Conservation (phyloP, 23 red algal species). For the Cyanidiococcus yangmingshanensis region DNA sequence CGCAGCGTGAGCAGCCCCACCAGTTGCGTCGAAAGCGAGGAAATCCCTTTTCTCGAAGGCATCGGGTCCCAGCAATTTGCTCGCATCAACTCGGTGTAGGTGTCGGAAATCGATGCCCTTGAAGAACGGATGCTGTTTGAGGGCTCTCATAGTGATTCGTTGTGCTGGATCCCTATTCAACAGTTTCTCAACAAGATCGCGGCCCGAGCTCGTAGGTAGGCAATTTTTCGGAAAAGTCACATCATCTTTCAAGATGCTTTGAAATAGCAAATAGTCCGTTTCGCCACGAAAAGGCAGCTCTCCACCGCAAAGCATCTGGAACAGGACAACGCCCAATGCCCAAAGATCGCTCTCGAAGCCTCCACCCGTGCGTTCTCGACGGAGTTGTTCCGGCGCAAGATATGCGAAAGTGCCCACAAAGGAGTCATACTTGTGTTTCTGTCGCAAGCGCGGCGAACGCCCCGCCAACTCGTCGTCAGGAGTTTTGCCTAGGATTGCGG, state of each 20-base stretch:
- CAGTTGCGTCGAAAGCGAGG: not conserved
- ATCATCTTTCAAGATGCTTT: constrained; percentile 35
- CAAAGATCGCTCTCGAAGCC: constrained; percentile 49
- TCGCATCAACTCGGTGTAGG: constrained; percentile 7
- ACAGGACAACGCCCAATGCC: constrained; percentile 75
- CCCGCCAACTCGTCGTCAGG: constrained; percentile 2
- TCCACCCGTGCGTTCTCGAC: not conserved
- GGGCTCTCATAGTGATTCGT: constrained; percentile 4
- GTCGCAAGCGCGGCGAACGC: not conserved
- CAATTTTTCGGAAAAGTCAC: constrained; percentile 32
- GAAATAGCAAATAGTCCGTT: constrained; percentile 36
- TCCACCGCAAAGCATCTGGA: constrained; percentile 59
- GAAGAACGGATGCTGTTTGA: constrained; percentile 11
- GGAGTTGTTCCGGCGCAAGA: constrained; percentile 22
- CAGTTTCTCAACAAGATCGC: constrained; percentile 29
- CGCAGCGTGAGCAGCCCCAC: not conserved
- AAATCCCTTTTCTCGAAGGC: not conserved
- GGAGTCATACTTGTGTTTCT: not conserved
- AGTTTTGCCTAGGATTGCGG: constrained; percentile 13
- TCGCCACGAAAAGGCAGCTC: constrained; percentile 59
- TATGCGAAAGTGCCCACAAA: constrained; percentile 37
- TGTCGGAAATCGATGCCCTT: constrained; percentile 17
- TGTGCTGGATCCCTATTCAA: constrained; percentile 22
- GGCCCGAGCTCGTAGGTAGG: not conserved
- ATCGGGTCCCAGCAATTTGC: not conserved